phyloP scores from a whole-genome alignment of 805 yeast genomes.

The Candida sithepensis region DNA sequence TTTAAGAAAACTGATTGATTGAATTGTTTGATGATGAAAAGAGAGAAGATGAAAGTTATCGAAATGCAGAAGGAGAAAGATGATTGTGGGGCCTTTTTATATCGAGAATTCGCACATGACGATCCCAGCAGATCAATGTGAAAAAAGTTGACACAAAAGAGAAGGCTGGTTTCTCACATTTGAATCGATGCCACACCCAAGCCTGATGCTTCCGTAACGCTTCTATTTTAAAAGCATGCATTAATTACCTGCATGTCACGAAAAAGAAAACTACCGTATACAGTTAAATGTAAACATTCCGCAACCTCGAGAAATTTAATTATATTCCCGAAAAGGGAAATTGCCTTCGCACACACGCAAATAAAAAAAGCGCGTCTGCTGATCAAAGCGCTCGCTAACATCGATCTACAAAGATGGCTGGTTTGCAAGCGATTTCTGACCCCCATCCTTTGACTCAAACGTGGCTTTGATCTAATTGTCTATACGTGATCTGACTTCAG shows the following conservation, averaged over 20 bases:
- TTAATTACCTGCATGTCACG: slow-evolving; percentile 13
- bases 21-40: slow-evolving; percentile 8
- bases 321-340: background rate
- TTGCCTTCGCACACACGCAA: background rate
- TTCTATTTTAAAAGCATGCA: background rate
- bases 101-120: background rate
- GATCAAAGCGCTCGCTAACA: background rate
- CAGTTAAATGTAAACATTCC: slow-evolving; percentile 7
- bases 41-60: no score
- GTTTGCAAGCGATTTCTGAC: background rate
- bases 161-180: slow-evolving; percentile 20
- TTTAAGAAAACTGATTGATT: background rate
- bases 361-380: background rate
- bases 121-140: slow-evolving; percentile 2
- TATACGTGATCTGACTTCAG: no score
- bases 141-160: background rate
- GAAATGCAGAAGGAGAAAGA: background rate
- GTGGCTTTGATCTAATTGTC: background rate
- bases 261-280: slow-evolving; percentile 3
- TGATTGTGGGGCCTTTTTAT: background rate
- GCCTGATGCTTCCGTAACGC: background rate
- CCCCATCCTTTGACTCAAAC: background rate
- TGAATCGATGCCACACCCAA: no score
- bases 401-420: slow-evolving; percentile 1
- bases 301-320: background rate